Percentiles rank a stretch among this genome's conserved stretches.
phyloP scores from a whole-genome alignment of 305 asterid species.

The Petunia hybrid region DNA sequence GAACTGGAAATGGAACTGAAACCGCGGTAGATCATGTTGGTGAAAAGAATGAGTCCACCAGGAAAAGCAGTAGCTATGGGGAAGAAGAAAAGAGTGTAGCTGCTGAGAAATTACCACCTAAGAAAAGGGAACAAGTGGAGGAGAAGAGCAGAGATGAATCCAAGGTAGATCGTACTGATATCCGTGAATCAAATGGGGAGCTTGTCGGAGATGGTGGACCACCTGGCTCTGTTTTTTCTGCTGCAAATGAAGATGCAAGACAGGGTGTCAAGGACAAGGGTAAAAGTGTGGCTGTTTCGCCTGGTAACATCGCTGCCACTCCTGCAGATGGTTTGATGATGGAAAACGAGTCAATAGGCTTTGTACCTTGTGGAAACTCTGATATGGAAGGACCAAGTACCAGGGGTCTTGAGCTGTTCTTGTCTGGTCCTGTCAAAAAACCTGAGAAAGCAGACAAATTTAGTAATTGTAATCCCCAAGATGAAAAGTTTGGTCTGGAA shows the following conservation, averaged over 20 bases:
- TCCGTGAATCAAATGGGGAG: slow-evolving; percentile 44
- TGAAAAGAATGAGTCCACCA: slow-evolving; percentile 39
- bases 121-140: slow-evolving; percentile 53
- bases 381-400: slow-evolving; percentile 76
- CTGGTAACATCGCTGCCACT: slow-evolving; percentile 42
- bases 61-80: slow-evolving; percentile 48
- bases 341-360: slow-evolving; percentile 51
- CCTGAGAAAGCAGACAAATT: slow-evolving; percentile 61
- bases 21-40: slow-evolving; percentile 45
- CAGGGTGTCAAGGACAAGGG: slow-evolving; percentile 71
- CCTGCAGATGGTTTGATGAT: slow-evolving; percentile 52
- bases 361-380: slow-evolving; percentile 49
- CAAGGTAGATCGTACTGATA: slow-evolving; percentile 47
- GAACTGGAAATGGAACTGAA: slow-evolving; percentile 47
- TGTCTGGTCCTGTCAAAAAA: slow-evolving; percentile 74
- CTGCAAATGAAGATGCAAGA: slow-evolving; percentile 45
- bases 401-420: slow-evolving; percentile 81
- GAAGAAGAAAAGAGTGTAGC: slow-evolving; percentile 50
- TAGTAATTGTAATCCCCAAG: slow-evolving; percentile 59
- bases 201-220: slow-evolving; percentile 48
- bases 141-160: slow-evolving; percentile 47
- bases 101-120: slow-evolving; percentile 51
- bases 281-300: slow-evolving; percentile 57
- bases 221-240: slow-evolving; percentile 38
- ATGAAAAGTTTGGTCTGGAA: slow-evolving; percentile 86